Conservation (phyloP, 139 green algal species). For the Chlamydomonas sphaeroides region DNA sequence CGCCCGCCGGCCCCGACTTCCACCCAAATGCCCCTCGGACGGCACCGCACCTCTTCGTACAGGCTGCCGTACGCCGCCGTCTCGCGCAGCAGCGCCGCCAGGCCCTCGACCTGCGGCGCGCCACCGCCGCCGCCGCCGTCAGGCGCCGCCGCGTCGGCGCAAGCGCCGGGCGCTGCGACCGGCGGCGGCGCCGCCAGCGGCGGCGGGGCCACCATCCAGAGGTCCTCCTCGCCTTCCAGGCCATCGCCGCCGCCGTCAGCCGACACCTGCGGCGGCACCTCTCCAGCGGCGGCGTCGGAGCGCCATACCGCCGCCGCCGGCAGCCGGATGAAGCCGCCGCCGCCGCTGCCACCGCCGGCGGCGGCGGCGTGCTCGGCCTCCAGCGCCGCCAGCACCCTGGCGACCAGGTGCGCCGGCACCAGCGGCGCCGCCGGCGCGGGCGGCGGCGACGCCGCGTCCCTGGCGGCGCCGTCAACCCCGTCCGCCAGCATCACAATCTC, state of each 20-base stretch:
- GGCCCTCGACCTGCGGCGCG: not conserved
- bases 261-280: not conserved
- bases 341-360: too few relatives aligned
- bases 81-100: not conserved
- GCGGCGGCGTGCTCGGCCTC: not conserved
- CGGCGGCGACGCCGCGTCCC: not conserved
- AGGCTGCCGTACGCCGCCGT: not conserved
- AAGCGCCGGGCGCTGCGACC: not conserved
- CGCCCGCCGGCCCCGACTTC: too few relatives aligned
- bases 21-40: too few relatives aligned
- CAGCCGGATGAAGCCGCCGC: constrained; percentile 15
- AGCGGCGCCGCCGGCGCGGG: not conserved
- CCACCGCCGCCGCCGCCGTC: not conserved
- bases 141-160: not conserved
- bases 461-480: not conserved
- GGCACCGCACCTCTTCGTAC: constrained; percentile 18
- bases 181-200: not conserved
- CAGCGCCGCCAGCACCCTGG: constrained; percentile 4
- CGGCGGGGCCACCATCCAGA: constrained; percentile 19
- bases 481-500: not conserved
- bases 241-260: not conserved
- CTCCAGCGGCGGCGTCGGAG: not conserved
- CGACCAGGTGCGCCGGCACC: constrained; percentile 1
- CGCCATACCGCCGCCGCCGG: not conserved
- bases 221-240: not conserved